A percentile compares a stretch with the other conserved stretches of the same genome.
Evolutionary conservation across 2,329 filamentous ascomycete genomes (phyloP).

Genomic region (Nemania bipapillata): DNA sequence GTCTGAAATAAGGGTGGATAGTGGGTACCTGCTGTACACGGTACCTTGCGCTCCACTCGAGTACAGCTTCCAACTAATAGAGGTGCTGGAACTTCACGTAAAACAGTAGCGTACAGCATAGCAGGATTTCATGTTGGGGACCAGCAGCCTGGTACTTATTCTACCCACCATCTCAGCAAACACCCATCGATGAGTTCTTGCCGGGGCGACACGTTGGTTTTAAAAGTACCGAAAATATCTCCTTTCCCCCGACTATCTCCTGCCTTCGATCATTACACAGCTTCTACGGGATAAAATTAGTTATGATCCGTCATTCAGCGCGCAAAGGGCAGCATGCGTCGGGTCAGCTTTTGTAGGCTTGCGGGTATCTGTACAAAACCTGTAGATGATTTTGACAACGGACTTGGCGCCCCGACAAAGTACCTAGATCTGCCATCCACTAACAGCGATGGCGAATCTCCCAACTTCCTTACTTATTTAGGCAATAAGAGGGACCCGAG

Average conservation of each 20-base stretch:
- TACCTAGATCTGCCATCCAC: conserved; percentile 11
- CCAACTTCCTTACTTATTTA: conserved; percentile 21
- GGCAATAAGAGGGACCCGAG: conserved; percentile 26
- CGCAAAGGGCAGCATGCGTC: not conserved
- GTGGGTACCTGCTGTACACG: conserved; percentile 23
- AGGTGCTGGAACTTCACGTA: conserved; percentile 19
- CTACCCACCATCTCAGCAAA: conserved; percentile 32
- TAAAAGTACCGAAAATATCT: not conserved
- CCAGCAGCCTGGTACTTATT: conserved; percentile 1
- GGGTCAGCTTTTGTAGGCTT: not conserved
- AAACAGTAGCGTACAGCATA: not conserved
- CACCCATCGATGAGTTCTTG: not conserved
- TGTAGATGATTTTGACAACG: conserved; percentile 13
- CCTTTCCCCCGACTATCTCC: not conserved
- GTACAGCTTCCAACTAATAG: not conserved
- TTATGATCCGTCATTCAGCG: not conserved
- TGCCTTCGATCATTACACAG: not conserved
- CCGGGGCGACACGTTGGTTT: not conserved
- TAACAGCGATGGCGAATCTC: conserved; percentile 21
- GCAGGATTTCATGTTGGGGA: conserved; percentile 18
- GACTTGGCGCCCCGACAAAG: conserved; percentile 29
- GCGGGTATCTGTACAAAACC: not conserved
- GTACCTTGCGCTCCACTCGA: conserved; percentile 15
- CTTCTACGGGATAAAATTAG: not conserved
- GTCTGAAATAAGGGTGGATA: conserved; percentile 23